phyloP scores from a whole-genome alignment of 345 rosid species.

The Draba incana region DNA sequence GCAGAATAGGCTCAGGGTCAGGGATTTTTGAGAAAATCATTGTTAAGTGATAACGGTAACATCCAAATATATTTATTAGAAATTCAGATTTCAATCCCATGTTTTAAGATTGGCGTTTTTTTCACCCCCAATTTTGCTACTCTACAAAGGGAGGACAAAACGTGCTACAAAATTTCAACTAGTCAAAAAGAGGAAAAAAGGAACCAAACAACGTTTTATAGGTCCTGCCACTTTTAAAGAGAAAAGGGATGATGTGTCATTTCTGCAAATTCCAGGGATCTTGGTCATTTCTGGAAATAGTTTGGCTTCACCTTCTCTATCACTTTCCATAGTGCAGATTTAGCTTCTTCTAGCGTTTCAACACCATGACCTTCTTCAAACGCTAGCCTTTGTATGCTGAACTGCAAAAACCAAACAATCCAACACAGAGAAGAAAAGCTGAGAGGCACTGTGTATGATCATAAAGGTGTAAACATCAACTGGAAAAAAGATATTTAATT shows the following conservation, averaged over 20 bases:
- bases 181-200: slow-evolving; percentile 12
- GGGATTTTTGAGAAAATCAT: no score
- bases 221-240: slow-evolving; percentile 12
- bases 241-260: slow-evolving; percentile 31
- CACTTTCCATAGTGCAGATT: slow-evolving; percentile 74
- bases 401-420: slow-evolving; percentile 48
- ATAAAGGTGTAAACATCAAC: background rate
- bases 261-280: slow-evolving; percentile 47
- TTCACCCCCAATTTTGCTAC: slow-evolving; percentile 2
- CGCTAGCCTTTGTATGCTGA: slow-evolving; percentile 83
- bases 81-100: slow-evolving; percentile 20
- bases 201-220: slow-evolving; percentile 12
- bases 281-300: slow-evolving; percentile 47
- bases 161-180: slow-evolving; percentile 30
- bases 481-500: background rate
- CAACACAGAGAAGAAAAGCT: slow-evolving; percentile 1
- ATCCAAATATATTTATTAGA: slow-evolving; percentile 10
- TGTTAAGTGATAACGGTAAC: no score
- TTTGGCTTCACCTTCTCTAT: slow-evolving; percentile 64
- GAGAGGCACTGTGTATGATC: slow-evolving; percentile 19
- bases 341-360: slow-evolving; percentile 91
- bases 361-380: slow-evolving; percentile 77
- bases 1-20: no score
- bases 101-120: slow-evolving; percentile 1
- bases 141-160: slow-evolving; percentile 14